phyloP scores from a whole-genome alignment of 106 monocot genomes.

The Allium fistulosum region DNA sequence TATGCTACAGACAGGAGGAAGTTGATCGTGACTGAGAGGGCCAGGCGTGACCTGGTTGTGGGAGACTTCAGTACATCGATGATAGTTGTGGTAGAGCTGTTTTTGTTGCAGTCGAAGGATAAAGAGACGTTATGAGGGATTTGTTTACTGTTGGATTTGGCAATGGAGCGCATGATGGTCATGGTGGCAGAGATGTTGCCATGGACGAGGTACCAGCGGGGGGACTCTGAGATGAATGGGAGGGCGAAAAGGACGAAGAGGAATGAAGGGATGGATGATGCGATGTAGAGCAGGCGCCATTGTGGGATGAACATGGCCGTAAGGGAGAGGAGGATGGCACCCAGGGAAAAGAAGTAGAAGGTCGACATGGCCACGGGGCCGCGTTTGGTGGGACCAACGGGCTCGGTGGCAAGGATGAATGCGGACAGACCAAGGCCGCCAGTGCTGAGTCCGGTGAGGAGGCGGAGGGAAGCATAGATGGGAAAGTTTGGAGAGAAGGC shows the following conservation, averaged over 20 bases:
- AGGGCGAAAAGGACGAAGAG: constrained; percentile 42
- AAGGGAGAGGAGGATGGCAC: constrained; percentile 40
- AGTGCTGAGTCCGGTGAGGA: constrained; percentile 74
- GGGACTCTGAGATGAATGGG: constrained; percentile 82
- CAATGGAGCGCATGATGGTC: constrained; percentile 44
- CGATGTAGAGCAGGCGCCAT: constrained; percentile 63
- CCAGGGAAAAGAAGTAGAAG: constrained; percentile 89
- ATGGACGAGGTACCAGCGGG: constrained; percentile 85
- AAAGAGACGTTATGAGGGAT: constrained; percentile 29
- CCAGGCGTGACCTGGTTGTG: constrained; percentile 1
- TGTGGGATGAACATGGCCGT: constrained; percentile 30
- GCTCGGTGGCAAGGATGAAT: constrained; percentile 88
- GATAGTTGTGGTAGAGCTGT: neutral
- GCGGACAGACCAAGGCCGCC: constrained; percentile 78
- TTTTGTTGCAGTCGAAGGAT: constrained; percentile 15
- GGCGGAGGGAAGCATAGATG: constrained; percentile 52
- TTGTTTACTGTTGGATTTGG: constrained; percentile 25
- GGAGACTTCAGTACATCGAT: constrained; percentile 12
- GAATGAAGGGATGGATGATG: constrained; percentile 61
- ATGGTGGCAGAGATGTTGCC: constrained; percentile 29
- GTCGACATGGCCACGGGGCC: constrained; percentile 71
- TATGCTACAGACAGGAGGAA: constrained; percentile 11
- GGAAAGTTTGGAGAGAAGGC: constrained; percentile 49
- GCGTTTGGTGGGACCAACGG: constrained; percentile 53
- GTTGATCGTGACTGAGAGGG: constrained; percentile 9